Evolutionary conservation across 108 stramenopile genomes (phyloP).

Genomic region (Pseudonitzschia delicatissima): DNA sequence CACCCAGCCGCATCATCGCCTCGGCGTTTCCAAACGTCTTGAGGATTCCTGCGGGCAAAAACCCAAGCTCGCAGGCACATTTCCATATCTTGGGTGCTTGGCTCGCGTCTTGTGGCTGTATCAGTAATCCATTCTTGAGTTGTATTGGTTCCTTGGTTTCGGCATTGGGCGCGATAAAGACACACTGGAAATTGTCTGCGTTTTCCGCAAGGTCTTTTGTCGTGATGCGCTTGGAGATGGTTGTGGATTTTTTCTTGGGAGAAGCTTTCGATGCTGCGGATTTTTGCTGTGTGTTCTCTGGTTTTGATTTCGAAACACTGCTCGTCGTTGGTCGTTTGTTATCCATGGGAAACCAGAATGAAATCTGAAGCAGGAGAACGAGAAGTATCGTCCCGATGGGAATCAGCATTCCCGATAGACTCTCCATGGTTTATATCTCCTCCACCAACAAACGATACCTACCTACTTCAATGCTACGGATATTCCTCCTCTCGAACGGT

Average conservation of each 20-base stretch:
- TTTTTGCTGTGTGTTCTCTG: too few species aligned
- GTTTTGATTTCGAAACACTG: not conserved
- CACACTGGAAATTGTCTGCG: not conserved
- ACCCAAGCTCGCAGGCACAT: conserved; percentile 50
- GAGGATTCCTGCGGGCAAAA: conserved; percentile 45
- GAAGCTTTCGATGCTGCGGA: too few species aligned
- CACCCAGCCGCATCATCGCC: conserved; percentile 47
- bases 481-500: too few species aligned
- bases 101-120: not conserved
- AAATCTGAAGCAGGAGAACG: conserved; percentile 15
- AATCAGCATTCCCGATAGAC: not conserved
- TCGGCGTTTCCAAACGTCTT: conserved; percentile 47
- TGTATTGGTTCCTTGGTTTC: conserved; percentile 1
- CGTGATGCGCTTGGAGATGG: too few species aligned
- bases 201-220: too few species aligned
- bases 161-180: not conserved
- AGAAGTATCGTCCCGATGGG: conserved; percentile 16
- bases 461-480: too few species aligned
- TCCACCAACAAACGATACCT: too few species aligned
- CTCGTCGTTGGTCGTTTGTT: not conserved
- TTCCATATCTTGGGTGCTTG: conserved; percentile 15
- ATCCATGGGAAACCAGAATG: conserved; percentile 14
- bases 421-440: not conserved
- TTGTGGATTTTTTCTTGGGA: too few species aligned
- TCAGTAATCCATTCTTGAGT: not conserved